Percentiles rank a stretch among this genome's conserved stretches.
These are phyloP conservation scores for Rhodotorula paludigena DNA, from an alignment of 768 basidiomycete genomes.

Conservation along the genomic window DNA sequence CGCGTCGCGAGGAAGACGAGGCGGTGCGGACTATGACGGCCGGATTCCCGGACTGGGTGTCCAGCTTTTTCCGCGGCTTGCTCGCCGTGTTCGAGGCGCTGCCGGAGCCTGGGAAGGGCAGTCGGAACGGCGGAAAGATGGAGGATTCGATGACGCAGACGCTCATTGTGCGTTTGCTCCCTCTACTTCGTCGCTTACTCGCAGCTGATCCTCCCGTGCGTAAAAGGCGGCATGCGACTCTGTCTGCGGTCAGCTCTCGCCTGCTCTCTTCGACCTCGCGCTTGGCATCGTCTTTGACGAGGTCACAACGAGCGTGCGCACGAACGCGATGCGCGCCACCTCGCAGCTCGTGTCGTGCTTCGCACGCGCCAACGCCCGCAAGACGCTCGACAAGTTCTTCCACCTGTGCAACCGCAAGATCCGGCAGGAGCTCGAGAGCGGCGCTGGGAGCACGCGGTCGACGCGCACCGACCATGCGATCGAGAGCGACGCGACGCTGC, in stretches of 20 bases:
- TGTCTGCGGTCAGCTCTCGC: constrained; percentile 69
- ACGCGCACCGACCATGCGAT: constrained; percentile 60
- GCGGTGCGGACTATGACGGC: constrained; percentile 66
- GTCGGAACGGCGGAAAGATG: constrained; percentile 55
- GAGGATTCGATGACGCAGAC: constrained; percentile 48
- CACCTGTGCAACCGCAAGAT: constrained; percentile 71
- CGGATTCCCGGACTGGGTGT: constrained; percentile 74
- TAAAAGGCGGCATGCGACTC: constrained; percentile 61
- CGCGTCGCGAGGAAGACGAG: constrained; percentile 65
- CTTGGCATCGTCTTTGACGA: constrained; percentile 80
- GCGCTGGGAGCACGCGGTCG: constrained; percentile 67
- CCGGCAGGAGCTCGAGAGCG: constrained; percentile 66
- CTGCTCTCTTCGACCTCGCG: constrained; percentile 74
- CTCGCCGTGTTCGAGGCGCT: constrained; percentile 77
- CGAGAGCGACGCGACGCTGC: constrained; percentile 56
- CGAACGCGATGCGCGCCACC: constrained; percentile 84
- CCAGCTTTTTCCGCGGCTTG: constrained; percentile 71
- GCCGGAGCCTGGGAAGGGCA: constrained; percentile 73
- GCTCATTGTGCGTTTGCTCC: constrained; percentile 39
- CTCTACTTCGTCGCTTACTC: background rate
- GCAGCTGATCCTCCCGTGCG: background rate
- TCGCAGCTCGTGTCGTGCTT: constrained; percentile 81
- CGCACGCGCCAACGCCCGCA: constrained; percentile 68
- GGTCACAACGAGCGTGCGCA: constrained; percentile 78
- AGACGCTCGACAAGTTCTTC: constrained; percentile 73